Conservation (phyloP, 306 rosid species). For the Mimosa bimucronata region DNA sequence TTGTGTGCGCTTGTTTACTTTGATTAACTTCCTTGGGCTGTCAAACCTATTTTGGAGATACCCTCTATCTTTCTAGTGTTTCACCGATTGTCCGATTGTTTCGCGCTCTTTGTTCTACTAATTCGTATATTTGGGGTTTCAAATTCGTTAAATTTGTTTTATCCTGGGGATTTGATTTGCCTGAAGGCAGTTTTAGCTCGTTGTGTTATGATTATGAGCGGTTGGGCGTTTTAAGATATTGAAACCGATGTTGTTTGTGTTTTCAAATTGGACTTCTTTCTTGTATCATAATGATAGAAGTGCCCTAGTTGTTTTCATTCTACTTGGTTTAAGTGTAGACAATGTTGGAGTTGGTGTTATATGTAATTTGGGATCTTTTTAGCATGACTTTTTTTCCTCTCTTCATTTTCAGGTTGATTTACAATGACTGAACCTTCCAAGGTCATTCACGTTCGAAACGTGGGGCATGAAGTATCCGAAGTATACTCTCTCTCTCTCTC, state of each 20-base stretch:
- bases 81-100: constrained; percentile 12
- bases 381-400: background rate
- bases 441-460: constrained; percentile 96
- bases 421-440: constrained; percentile 93
- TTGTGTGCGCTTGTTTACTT: constrained; percentile 5
- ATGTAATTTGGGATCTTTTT: background rate
- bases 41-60: too few relatives aligned
- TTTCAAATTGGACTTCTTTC: constrained; percentile 20
- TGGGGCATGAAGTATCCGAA: constrained; percentile 93
- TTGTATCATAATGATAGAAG: constrained; percentile 20
- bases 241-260: constrained; percentile 11
- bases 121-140: constrained; percentile 26
- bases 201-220: constrained; percentile 16
- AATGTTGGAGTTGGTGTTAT: constrained; percentile 1
- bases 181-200: background rate
- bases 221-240: constrained; percentile 25
- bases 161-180: constrained; percentile 6
- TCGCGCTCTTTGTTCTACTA: constrained; percentile 16
- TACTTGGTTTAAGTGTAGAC: constrained; percentile 11
- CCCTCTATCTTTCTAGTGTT: constrained; percentile 22
- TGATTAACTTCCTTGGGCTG: too few relatives aligned
- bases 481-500: too few relatives aligned
- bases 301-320: constrained; percentile 20
- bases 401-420: constrained; percentile 47
- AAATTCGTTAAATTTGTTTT: constrained; percentile 32